A percentile compares a stretch with the other conserved stretches of the same genome.
Conservation (phyloP, 2,329 filamentous ascomycete species). For the Sarocladium oryzae region DNA sequence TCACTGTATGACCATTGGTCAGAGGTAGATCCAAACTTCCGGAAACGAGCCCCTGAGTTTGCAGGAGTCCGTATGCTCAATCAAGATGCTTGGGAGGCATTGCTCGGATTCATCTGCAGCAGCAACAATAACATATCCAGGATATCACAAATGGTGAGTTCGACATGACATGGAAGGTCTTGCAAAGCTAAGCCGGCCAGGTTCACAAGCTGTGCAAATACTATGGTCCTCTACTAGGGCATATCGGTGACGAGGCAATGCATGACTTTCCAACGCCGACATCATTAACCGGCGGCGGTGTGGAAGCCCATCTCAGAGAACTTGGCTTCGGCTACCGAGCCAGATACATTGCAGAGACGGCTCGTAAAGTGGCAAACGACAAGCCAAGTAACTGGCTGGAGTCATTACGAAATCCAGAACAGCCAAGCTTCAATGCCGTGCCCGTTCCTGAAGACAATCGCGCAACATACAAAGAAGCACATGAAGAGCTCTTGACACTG, state of each 20-base stretch:
- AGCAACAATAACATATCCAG: constrained; percentile 97
- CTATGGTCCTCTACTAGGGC: constrained; percentile 72
- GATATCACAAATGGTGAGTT: constrained; percentile 82
- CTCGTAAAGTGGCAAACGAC: constrained; percentile 62
- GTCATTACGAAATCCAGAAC: constrained; percentile 69
- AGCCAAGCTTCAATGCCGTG: constrained; percentile 45
- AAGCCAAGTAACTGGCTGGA: constrained; percentile 71
- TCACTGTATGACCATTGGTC: constrained; percentile 85
- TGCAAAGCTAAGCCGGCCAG: constrained; percentile 27
- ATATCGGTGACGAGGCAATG: constrained; percentile 63
- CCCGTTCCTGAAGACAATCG: constrained; percentile 38
- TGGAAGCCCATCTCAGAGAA: constrained; percentile 72
- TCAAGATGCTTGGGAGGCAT: constrained; percentile 93
- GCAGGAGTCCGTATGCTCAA: constrained; percentile 85
- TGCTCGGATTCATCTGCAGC: constrained; percentile 94
- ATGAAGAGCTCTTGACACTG: constrained; percentile 69
- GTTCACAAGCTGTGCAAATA: constrained; percentile 81
- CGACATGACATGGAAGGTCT: too few species aligned
- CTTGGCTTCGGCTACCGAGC: constrained; percentile 93
- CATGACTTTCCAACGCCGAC: constrained; percentile 81
- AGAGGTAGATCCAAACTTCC: constrained; percentile 77
- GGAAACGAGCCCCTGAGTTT: constrained; percentile 78
- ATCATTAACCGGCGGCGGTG: constrained; percentile 63
- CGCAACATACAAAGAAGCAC: constrained; percentile 70
- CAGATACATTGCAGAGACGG: constrained; percentile 85